Evolutionary conservation across 805 yeast genomes (phyloP).

Genomic region (Candida caryicola): DNA sequence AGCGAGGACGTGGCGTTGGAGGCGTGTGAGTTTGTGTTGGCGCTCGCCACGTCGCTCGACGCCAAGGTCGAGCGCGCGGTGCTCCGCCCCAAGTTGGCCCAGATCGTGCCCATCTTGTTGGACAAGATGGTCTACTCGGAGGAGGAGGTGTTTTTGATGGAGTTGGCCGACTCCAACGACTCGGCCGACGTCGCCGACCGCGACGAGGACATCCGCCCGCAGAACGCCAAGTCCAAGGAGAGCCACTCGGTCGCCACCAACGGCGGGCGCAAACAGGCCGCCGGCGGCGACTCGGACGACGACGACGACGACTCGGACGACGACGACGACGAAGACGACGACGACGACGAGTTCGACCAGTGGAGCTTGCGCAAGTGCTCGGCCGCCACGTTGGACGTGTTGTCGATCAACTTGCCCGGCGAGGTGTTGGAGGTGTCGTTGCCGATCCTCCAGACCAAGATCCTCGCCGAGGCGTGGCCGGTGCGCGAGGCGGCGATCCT

Average conservation of each 20-base stretch:
- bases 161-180: conserved; percentile 65
- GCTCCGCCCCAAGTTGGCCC: conserved; percentile 55
- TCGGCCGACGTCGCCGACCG: conserved; percentile 77
- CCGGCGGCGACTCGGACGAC: conserved; percentile 26
- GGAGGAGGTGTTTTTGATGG: conserved; percentile 66
- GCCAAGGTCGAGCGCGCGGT: conserved; percentile 33
- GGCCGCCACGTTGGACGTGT: conserved; percentile 85
- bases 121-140: conserved; percentile 86
- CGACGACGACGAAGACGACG: conserved; percentile 73
- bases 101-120: conserved; percentile 73
- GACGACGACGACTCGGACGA: conserved; percentile 56
- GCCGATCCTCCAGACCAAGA: conserved; percentile 71
- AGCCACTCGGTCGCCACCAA: conserved; percentile 26
- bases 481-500: conserved; percentile 89
- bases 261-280: conserved; percentile 9
- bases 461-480: conserved; percentile 77
- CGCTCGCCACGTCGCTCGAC: conserved; percentile 59
- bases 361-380: conserved; percentile 94
- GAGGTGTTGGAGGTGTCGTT: conserved; percentile 64
- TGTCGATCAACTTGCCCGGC: conserved; percentile 66
- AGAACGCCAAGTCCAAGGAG: conserved; percentile 62
- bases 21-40: conserved; percentile 87
- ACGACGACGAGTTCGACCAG: conserved; percentile 61
- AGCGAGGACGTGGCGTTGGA: conserved; percentile 81
- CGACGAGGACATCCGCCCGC: conserved; percentile 85